A percentile compares a stretch with the other conserved stretches of the same genome.
Evolutionary conservation across 768 basidiomycete genomes (phyloP).

Genomic region (Chalciporus pseudorubinellus): DNA sequence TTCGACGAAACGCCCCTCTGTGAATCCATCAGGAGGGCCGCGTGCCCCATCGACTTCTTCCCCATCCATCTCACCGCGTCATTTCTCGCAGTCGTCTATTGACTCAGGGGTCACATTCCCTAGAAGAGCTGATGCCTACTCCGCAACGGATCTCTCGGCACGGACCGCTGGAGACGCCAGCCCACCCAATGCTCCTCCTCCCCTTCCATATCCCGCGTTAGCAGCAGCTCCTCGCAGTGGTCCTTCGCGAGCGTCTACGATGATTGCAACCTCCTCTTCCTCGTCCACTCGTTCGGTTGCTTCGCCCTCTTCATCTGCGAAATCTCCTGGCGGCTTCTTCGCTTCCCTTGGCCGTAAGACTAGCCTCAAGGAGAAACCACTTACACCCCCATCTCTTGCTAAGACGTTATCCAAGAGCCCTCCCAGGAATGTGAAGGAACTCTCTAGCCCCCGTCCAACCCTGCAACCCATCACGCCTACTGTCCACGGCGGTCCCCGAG

Average conservation of each 20-base stretch:
- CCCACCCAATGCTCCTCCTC: slow-evolving; percentile 53
- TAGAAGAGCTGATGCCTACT: slow-evolving; percentile 70
- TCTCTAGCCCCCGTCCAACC: slow-evolving; percentile 31
- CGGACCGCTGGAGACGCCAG: slow-evolving; percentile 45
- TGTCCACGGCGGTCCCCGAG: slow-evolving; percentile 74
- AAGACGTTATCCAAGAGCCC: slow-evolving; percentile 39
- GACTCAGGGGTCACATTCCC: slow-evolving; percentile 80
- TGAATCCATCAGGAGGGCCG: slow-evolving; percentile 21
- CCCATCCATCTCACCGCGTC: slow-evolving; percentile 56
- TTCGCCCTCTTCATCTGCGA: slow-evolving; percentile 40
- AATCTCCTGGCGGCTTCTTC: slow-evolving; percentile 62
- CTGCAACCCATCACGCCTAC: slow-evolving; percentile 41
- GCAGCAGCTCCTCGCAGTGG: slow-evolving; percentile 36
- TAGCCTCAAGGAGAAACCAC: slow-evolving; percentile 44
- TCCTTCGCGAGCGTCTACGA: slow-evolving; percentile 31
- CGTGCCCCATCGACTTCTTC: slow-evolving; percentile 38
- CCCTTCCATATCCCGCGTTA: slow-evolving; percentile 75
- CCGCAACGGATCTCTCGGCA: slow-evolving; percentile 70
- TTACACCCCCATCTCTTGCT: slow-evolving; percentile 31
- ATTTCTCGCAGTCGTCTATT: slow-evolving; percentile 68
- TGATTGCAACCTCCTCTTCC: slow-evolving; percentile 40
- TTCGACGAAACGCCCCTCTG: slow-evolving; percentile 27
- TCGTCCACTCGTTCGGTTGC: slow-evolving; percentile 48
- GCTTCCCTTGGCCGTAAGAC: slow-evolving; percentile 71
- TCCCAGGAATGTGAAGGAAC: slow-evolving; percentile 26